These are phyloP conservation scores for Cordyceps cateniannulata DNA, from an alignment of 2,329 filamentous ascomycete species.

Conservation along the genomic window DNA sequence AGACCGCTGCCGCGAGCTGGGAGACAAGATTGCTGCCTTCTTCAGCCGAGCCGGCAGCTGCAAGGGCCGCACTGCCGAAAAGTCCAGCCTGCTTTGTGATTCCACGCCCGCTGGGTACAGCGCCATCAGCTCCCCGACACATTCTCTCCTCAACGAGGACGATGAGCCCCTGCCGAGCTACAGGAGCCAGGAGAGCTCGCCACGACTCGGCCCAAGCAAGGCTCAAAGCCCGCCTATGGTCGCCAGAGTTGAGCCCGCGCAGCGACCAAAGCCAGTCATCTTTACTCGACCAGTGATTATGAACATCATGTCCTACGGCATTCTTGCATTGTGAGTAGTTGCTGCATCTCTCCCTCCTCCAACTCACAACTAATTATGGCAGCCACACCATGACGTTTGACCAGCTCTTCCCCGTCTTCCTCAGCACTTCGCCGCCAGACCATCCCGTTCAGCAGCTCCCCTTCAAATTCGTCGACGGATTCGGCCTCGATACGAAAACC, in stretches of 20 bases:
- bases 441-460: conserved; percentile 56
- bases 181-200: conserved; percentile 52
- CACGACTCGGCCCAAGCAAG: conserved; percentile 32
- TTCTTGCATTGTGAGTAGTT: conserved; percentile 81
- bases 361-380: background rate
- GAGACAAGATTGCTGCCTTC: conserved; percentile 58
- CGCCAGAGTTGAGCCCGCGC: conserved; percentile 15
- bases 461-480: conserved; percentile 84
- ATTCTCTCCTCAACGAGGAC: conserved; percentile 21
- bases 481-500: conserved; percentile 72
- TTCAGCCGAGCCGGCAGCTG: conserved; percentile 29
- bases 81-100: conserved; percentile 56
- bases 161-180: conserved; percentile 66
- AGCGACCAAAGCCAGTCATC: conserved; percentile 37
- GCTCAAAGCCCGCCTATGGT: conserved; percentile 17
- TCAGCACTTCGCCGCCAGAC: conserved; percentile 59
- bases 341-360: background rate
- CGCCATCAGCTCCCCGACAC: conserved; percentile 25
- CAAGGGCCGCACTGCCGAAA: conserved; percentile 41
- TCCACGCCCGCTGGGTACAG: conserved; percentile 60
- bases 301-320: conserved; percentile 84
- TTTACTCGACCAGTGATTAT: conserved; percentile 82
- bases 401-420: conserved; percentile 84
- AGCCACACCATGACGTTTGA: conserved; percentile 98
- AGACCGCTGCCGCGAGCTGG: conserved; percentile 71